Conservation (phyloP, 805 yeast species). For the Kuraishia molischiana region DNA sequence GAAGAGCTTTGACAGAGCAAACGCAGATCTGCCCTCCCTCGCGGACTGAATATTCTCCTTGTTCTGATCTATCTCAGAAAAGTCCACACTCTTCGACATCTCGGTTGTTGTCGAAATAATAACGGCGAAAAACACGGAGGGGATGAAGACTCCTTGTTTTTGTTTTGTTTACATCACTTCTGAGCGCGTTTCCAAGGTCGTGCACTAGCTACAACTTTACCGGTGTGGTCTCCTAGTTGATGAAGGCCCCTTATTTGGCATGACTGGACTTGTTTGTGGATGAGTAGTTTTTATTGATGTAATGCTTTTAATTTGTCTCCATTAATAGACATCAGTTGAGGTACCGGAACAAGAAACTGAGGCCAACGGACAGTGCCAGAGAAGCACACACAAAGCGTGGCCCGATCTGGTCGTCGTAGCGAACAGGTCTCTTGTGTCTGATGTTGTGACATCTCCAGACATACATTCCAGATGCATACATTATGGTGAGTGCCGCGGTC, state of each 20-base stretch:
- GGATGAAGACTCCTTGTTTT: no score
- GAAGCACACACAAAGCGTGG: slow-evolving; percentile 76
- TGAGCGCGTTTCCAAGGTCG: no score
- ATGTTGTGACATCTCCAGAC: slow-evolving; percentile 76
- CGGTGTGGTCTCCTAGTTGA: no score
- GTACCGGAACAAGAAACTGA: slow-evolving; percentile 46
- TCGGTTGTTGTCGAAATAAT: neutral
- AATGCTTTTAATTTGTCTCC: no score
- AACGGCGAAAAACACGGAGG: neutral
- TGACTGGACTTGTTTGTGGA: no score
- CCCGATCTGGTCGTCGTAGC: slow-evolving; percentile 83
- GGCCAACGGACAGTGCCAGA: slow-evolving; percentile 58
- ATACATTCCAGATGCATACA: slow-evolving; percentile 66
- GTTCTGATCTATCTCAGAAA: slow-evolving; percentile 37
- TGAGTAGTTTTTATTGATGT: no score
- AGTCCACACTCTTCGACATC: slow-evolving; percentile 10
- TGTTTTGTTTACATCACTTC: no score
- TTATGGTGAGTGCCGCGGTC: slow-evolving; percentile 64
- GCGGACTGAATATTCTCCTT: slow-evolving; percentile 73
- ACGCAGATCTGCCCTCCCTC: slow-evolving; percentile 60
- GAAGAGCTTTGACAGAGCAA: slow-evolving; percentile 38
- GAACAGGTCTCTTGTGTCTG: slow-evolving; percentile 70
- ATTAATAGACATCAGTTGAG: no score
- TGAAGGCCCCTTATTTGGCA: no score
- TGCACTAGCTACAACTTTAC: neutral